Conservation (phyloP, 2,329 filamentous ascomycete genomes). For the Phyllosticta paracitricarpa region DNA sequence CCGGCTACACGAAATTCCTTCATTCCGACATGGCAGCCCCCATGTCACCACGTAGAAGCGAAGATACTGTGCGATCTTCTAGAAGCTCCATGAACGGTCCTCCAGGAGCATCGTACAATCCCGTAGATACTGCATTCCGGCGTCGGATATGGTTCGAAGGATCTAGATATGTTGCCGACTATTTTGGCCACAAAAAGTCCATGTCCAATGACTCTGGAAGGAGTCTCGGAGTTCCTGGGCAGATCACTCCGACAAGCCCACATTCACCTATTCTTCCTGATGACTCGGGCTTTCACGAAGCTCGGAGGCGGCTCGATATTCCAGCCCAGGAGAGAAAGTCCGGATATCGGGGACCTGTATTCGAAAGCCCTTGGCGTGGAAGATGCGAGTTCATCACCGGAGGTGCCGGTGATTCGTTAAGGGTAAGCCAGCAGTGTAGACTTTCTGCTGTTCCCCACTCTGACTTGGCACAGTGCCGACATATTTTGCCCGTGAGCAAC, state of each 20-base stretch:
- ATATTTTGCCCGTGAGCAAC: conserved; percentile 48
- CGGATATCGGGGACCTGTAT: conserved; percentile 58
- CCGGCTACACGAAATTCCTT: conserved; percentile 50
- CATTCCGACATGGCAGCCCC: conserved; percentile 15
- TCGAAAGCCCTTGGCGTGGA: conserved; percentile 78
- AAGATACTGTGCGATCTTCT: conserved; percentile 3
- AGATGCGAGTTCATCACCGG: conserved; percentile 78
- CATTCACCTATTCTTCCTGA: not conserved
- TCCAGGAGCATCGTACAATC: not conserved
- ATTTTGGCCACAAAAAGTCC: conserved; percentile 30
- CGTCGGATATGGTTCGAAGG: conserved; percentile 41
- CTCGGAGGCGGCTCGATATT: not conserved
- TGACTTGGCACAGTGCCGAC: conserved; percentile 46
- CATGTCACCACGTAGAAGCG: conserved; percentile 6
- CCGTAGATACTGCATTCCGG: conserved; percentile 26
- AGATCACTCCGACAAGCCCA: not conserved
- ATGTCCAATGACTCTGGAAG: conserved; percentile 21
- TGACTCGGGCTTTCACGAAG: not conserved
- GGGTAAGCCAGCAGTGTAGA: conserved; percentile 22
- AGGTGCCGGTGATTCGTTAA: conserved; percentile 61
- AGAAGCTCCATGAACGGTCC: conserved; percentile 13
- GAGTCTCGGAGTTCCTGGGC: conserved; percentile 34
- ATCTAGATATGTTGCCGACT: conserved; percentile 27
- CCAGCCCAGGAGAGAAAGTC: conserved; percentile 36
- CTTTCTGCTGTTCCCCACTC: not conserved